These are phyloP conservation scores for Schrenkiella parvula DNA, from an alignment of 345 rosid species.

Conservation along the genomic window DNA sequence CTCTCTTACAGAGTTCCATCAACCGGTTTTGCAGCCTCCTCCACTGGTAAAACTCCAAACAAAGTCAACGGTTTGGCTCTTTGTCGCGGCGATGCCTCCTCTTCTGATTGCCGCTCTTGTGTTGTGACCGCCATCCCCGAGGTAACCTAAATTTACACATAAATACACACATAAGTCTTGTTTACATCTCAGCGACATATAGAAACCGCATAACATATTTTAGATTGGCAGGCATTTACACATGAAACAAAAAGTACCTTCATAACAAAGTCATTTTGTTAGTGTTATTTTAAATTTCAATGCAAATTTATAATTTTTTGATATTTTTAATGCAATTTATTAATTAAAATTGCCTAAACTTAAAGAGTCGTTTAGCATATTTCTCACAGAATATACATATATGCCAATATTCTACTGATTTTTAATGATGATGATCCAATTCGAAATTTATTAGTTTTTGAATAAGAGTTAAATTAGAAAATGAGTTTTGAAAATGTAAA, in stretches of 20 bases:
- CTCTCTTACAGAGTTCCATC: constrained; percentile 44
- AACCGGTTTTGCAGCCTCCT: constrained; percentile 41
- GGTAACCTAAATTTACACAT: constrained; percentile 20
- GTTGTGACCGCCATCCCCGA: constrained; percentile 39
- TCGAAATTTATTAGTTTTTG: too few relatives aligned
- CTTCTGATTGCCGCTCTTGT: constrained; percentile 47
- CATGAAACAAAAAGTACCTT: neutral
- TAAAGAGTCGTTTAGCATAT: too few relatives aligned
- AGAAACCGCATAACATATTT: neutral
- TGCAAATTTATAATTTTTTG: too few relatives aligned
- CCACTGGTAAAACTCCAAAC: constrained; percentile 38
- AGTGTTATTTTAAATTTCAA: neutral
- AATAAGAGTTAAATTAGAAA: too few relatives aligned
- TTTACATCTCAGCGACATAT: neutral
- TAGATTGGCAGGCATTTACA: neutral
- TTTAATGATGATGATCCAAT: too few relatives aligned
- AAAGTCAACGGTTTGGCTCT: constrained; percentile 50
- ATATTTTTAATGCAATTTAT: too few relatives aligned
- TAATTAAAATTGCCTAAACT: neutral
- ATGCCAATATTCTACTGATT: too few relatives aligned
- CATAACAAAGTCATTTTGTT: neutral
- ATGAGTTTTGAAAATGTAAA: too few relatives aligned
- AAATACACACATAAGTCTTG: neutral
- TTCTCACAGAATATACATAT: too few relatives aligned
- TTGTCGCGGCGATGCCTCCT: constrained; percentile 58